phyloP scores from a whole-genome alignment of 345 rosid species.

The Citrus unshiu region DNA sequence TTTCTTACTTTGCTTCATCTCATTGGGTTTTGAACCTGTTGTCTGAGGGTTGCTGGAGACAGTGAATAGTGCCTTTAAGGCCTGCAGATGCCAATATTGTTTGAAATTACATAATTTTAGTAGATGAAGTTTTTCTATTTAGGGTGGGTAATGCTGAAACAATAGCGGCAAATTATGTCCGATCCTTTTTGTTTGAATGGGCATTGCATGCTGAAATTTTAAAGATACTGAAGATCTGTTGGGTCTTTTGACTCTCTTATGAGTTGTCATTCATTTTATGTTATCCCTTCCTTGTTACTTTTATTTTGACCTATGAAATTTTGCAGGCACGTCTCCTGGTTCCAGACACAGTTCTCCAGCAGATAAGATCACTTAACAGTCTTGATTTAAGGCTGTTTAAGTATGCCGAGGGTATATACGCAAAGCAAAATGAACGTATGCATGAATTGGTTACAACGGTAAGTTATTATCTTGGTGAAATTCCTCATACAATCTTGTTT shows the following conservation, averaged over 20 bases:
- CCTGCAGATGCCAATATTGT: background rate
- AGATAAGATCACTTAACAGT: conserved; percentile 70
- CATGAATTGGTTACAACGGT: conserved; percentile 29
- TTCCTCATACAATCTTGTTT: background rate
- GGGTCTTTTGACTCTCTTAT: background rate
- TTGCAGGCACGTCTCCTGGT: conserved; percentile 64
- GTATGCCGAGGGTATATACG: conserved; percentile 68
- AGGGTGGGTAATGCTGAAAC: background rate
- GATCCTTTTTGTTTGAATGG: background rate
- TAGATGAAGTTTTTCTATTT: background rate
- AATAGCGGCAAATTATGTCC: background rate
- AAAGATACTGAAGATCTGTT: background rate
- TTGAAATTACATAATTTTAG: too few relatives aligned
- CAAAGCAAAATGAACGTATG: conserved; percentile 45
- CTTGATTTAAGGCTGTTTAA: conserved; percentile 83
- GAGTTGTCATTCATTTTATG: background rate
- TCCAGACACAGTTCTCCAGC: conserved; percentile 45
- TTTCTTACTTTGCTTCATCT: background rate
- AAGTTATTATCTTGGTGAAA: conserved; percentile 3
- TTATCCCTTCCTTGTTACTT: background rate
- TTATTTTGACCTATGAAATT: conserved; percentile 14
- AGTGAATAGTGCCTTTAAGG: background rate
- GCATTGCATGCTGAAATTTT: background rate
- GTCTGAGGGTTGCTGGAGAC: background rate
- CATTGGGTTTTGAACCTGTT: background rate